Base-by-base conservation (phyloP, 2,329 filamentous ascomycete genomes). In the Myriosclerotinia curreyana region DNA sequence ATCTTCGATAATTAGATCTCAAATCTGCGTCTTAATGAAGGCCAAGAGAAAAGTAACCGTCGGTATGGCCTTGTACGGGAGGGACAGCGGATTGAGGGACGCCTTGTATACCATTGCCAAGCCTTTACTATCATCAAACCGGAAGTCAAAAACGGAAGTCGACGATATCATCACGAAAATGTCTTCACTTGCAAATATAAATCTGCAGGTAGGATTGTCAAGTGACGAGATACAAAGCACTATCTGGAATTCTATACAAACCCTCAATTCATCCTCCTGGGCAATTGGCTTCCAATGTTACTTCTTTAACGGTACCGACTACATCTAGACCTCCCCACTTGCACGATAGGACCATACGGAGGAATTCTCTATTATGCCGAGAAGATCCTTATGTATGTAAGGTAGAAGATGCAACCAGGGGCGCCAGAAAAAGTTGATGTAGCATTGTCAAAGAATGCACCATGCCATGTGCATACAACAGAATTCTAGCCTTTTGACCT, bases 91-190 rank as follows among this genome's bases (percentile, higher is more conserved):
- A 55, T 62, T 51, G 58, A 60, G 34, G 28, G 60, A 36, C 60
- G 60, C 50, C 60, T 62, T 55, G 60, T 62, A 46, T 54, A 42
- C 25, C 60, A 15, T 36, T 58, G 50, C 60, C 60, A 62, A 62
- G 60, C 9, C 38, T n/a, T 38, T 9, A 36, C 48, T 46, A 7
- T 34, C 40, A 46, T 62, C 38, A 36, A 42, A 25, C 20, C 49
- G 38, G 38, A 62, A 17, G 36, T 22, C 49, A 46, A 25, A 34
- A 31, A 56, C n/a, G 40, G 40, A 56, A 56, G 55, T 28, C n/a
- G 55, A 48, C 42, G 55, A 48, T 48, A 58, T 58, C 12, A 34
- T 48, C 55, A 58, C 55, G 55, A 58, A 58, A 58, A 58, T 42
- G 28, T 20, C 28, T n/a, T n/a, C n/a, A n/a, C n/a, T n/a, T n/a